Base-by-base conservation (phyloP, 2,329 filamentous ascomycete species). In the Alternaria viburni region DNA sequence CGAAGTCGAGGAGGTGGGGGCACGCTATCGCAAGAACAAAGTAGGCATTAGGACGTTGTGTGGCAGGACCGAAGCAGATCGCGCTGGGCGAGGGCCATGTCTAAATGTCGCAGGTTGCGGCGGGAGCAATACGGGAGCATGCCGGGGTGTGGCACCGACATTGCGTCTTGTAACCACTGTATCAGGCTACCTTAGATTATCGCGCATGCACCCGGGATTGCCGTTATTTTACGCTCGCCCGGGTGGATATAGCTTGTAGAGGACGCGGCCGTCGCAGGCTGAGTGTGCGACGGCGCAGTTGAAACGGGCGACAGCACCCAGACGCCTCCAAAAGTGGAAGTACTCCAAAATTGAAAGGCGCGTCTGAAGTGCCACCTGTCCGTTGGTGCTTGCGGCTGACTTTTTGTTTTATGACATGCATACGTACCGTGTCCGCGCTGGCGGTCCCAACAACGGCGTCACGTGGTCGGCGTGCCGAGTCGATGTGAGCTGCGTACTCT, bases 111-210 rank as follows among this genome's bases (percentile, higher is more conserved):
- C 57, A 66, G 56, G 44, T 56, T 28, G 45, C 60, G 66, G 68
- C 67, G 66, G 58, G 52, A 46, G 46, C 43, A 54, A 50, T 46
- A 19, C 58, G 54, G 43, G 57, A 60, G 61, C 66, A 61, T 61
- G 46, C 21, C 57, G 51, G 57, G 61, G 57, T 52, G 51, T 46
- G 46, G 65, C 59, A 64, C 59, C 49, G 65, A 65, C 59, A 67
- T 65, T 59, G 65, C 66, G 49, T 66, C 58, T 59, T 68, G 67
- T 72, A 72, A 67, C 68, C 67, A 62, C 59, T 71, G 70, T 69
- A 60, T 65, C 66, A 67, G 61, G 61, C 61, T 61, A 64, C 60
- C 57, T 65, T 65, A 62, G 65, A 70, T 68, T 66, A 58, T 50
- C 46, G 44, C 51, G 47, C 46, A 32, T 50, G 21, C 55, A 46